Evolutionary conservation across 306 rosid genomes (phyloP).

Genomic region (Cucurbita maxima): DNA sequence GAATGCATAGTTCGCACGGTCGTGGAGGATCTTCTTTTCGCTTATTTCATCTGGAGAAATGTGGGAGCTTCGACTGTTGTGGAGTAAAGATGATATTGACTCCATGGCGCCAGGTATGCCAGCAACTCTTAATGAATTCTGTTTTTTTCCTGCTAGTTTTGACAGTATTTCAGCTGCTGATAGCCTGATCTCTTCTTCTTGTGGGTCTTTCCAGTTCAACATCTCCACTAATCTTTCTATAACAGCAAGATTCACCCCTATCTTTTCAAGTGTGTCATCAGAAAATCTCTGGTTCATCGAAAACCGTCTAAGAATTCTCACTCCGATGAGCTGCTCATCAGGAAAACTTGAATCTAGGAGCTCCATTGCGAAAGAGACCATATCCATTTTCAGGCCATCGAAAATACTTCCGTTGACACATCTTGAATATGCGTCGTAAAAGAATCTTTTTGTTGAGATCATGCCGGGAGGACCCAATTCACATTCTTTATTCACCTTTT

Average conservation of each 20-base stretch:
- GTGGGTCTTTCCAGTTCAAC: constrained; percentile 74
- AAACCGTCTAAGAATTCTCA: constrained; percentile 53
- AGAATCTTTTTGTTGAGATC: constrained; percentile 60
- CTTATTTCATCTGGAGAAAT: constrained; percentile 65
- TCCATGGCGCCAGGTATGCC: constrained; percentile 94
- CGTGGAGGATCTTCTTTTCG: constrained; percentile 34
- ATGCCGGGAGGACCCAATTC: constrained; percentile 55
- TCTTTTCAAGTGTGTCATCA: constrained; percentile 72
- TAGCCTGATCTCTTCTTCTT: constrained; percentile 68
- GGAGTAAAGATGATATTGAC: constrained; percentile 74
- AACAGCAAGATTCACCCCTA: constrained; percentile 48
- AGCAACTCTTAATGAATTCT: constrained; percentile 65
- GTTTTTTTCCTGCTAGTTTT: constrained; percentile 66
- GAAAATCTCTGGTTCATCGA: constrained; percentile 34
- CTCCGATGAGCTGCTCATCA: constrained; percentile 86
- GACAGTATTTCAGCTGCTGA: constrained; percentile 76
- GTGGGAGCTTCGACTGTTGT: constrained; percentile 32
- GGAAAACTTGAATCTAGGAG: constrained; percentile 62
- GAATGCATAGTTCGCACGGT: constrained; percentile 35
- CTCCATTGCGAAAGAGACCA: constrained; percentile 73
- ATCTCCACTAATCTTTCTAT: constrained; percentile 87
- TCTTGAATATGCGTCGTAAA: constrained; percentile 84
- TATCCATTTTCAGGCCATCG: constrained; percentile 93
- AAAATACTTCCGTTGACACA: constrained; percentile 77
- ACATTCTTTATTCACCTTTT: constrained; percentile 57